Evolutionary conservation across 73 alveolate genomes (phyloP).

Genomic region (Uronychia setigera): DNA sequence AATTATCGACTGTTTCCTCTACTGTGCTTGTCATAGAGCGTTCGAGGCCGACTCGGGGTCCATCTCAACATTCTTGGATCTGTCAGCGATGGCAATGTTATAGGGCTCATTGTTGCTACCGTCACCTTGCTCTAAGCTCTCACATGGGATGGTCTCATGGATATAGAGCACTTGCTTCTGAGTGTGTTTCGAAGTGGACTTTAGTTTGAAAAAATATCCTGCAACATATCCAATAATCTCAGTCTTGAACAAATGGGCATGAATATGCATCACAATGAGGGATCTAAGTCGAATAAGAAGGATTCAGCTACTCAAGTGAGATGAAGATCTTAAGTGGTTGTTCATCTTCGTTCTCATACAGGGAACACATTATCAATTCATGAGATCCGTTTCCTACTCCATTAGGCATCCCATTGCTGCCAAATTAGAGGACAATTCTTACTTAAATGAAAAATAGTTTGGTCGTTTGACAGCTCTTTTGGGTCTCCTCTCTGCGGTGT

Average conservation of each 20-base stretch:
- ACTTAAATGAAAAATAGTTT: background rate
- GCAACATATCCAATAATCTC: conserved; percentile 54
- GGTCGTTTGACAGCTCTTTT: background rate
- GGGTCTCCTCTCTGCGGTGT: background rate
- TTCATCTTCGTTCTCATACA: background rate
- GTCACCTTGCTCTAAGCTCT: background rate
- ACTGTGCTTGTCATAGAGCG: conserved; percentile 1
- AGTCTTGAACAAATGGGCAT: conserved; percentile 34
- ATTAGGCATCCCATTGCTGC: conserved; percentile 2
- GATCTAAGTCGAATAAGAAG: conserved; percentile 6
- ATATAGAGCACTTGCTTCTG: conserved; percentile 15
- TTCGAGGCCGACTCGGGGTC: conserved; percentile 43
- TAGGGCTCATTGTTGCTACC: background rate
- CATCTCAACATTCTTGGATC: conserved; percentile 51
- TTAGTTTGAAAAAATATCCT: conserved; percentile 21
- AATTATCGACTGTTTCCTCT: conserved; percentile 10
- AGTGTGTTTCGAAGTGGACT: background rate
- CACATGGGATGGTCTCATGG: conserved; percentile 40
- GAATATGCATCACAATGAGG: conserved; percentile 30
- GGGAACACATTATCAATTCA: background rate
- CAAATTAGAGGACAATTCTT: background rate
- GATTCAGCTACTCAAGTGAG: background rate
- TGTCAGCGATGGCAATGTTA: conserved; percentile 27
- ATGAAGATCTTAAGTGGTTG: background rate
- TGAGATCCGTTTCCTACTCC: background rate